phyloP scores from a whole-genome alignment of 352 stramenopile genomes.

The Pythium sukuiense region DNA sequence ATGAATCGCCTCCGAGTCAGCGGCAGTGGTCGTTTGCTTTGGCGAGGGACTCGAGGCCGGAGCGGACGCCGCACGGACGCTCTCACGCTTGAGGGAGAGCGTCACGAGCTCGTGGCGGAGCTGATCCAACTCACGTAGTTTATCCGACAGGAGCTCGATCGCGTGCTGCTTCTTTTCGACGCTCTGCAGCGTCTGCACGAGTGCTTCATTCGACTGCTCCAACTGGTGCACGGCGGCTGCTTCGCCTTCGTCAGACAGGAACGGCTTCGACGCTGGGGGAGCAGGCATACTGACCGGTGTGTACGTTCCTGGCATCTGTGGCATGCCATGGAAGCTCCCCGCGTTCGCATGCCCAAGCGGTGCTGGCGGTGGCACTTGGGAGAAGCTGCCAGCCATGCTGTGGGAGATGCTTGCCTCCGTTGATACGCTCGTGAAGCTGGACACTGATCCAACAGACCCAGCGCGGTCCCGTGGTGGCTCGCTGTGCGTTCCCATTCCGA shows the following conservation, averaged over 20 bases:
- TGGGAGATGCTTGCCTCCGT: conserved; percentile 16
- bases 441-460: conserved; percentile 21
- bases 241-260: conserved; percentile 64
- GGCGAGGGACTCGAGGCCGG: not conserved
- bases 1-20: conserved; percentile 38
- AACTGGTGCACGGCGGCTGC: conserved; percentile 47
- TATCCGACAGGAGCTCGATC: conserved; percentile 62
- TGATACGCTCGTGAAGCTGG: conserved; percentile 26
- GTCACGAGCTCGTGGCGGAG: conserved; percentile 68
- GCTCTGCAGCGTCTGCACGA: conserved; percentile 39
- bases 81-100: conserved; percentile 68
- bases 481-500: not conserved
- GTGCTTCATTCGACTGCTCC: conserved; percentile 54
- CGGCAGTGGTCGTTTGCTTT: conserved; percentile 16
- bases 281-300: not conserved
- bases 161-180: conserved; percentile 66
- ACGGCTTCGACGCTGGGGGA: conserved; percentile 34
- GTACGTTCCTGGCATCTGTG: not conserved
- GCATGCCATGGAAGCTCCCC: conserved; percentile 29
- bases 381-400: not conserved
- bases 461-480: conserved; percentile 23
- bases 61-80: conserved; percentile 34
- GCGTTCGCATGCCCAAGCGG: conserved; percentile 14
- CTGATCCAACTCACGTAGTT: conserved; percentile 70
- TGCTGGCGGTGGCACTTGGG: not conserved